Conservation (phyloP, 2,329 filamentous ascomycete species). For the Arthrobotrys iridis region DNA sequence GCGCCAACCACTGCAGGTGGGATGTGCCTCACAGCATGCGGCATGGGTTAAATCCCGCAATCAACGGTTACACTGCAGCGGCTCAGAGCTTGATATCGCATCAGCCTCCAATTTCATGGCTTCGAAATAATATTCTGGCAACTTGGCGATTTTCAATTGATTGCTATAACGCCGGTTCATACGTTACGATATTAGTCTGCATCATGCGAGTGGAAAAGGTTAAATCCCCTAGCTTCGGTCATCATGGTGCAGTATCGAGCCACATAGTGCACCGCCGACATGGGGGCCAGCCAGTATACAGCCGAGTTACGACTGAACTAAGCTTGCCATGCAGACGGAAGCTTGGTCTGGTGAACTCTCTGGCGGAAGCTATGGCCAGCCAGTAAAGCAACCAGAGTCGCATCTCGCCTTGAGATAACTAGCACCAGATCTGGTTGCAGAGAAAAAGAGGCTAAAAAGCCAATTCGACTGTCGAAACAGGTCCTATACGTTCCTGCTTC, state of each 20-base stretch:
- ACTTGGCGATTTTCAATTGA: slow-evolving; percentile 22
- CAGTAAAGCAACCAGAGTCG: too few species aligned
- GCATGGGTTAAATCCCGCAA: slow-evolving; percentile 29
- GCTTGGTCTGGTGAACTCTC: too few species aligned
- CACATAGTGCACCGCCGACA: too few species aligned
- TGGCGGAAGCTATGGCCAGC: not conserved
- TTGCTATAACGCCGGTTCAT: not conserved
- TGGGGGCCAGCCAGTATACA: too few species aligned
- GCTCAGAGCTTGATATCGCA: not conserved
- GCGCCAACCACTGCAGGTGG: not conserved
- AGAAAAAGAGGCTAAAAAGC: slow-evolving; percentile 24
- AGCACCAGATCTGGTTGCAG: not conserved
- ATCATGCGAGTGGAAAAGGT: slow-evolving; percentile 26
- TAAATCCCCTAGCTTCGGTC: slow-evolving; percentile 1
- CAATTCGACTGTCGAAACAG: slow-evolving; percentile 37
- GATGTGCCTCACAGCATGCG: not conserved
- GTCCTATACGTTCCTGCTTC: slow-evolving; percentile 41
- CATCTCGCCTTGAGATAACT: slow-evolving; percentile 9
- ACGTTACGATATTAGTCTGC: not conserved
- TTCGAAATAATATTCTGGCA: not conserved
- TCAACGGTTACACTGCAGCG: slow-evolving; percentile 13
- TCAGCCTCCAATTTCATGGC: not conserved
- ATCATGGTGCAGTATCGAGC: too few species aligned
- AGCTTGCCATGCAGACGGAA: not conserved
- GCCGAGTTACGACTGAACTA: not conserved